These are phyloP conservation scores for Lodderomyces pseudojiufengensis DNA, from an alignment of 1,139 yeast genomes.

Conservation along the genomic window DNA sequence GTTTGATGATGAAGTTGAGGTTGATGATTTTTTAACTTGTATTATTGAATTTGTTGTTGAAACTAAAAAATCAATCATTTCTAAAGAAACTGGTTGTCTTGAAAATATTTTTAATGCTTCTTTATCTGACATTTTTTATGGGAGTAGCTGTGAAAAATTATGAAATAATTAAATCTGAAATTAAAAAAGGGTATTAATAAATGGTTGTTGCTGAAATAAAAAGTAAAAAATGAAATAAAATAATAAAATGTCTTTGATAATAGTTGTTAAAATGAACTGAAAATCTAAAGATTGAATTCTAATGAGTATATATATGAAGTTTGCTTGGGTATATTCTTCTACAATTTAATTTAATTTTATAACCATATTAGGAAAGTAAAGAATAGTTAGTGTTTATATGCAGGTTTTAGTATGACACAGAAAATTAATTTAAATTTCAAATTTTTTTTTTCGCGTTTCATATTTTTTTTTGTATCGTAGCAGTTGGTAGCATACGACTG, in stretches of 20 bases:
- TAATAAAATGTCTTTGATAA: background rate
- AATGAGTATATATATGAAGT: too few species aligned
- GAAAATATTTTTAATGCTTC: conserved; percentile 72
- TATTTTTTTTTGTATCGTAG: background rate
- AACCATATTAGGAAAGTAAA: too few species aligned
- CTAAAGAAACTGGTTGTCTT: conserved; percentile 68
- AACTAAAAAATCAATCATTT: conserved; percentile 80
- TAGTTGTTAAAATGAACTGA: background rate
- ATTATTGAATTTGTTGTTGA: conserved; percentile 79
- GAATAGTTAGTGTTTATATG: background rate
- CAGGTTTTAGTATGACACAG: background rate
- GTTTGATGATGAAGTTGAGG: conserved; percentile 1
- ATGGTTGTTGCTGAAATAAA: background rate
- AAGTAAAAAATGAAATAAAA: background rate
- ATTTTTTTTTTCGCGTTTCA: too few species aligned
- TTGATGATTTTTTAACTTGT: conserved; percentile 37
- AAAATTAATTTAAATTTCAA: background rate
- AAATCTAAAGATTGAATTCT: too few species aligned
- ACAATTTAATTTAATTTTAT: too few species aligned
- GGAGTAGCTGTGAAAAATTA: background rate
- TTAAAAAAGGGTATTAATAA: background rate
- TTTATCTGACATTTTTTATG: conserved; percentile 37
- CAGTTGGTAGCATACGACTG: too few species aligned
- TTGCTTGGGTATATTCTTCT: too few species aligned
- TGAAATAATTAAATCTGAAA: background rate